Base-by-base conservation (phyloP, 2,329 filamentous ascomycete species). In the Parafenestella ontariensis region DNA sequence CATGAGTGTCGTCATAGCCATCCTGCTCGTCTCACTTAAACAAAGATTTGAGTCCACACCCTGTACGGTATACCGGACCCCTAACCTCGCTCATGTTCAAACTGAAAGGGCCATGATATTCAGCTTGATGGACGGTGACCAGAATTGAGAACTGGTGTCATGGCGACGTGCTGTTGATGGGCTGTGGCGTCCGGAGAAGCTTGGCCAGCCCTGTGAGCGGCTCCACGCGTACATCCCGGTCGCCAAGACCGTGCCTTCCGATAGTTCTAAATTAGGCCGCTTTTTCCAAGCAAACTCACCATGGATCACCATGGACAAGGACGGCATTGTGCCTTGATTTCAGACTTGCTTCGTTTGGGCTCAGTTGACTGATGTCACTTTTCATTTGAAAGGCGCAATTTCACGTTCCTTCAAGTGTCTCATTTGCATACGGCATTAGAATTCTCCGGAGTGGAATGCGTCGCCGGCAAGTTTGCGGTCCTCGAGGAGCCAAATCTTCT, bases 1-100 rank as follows among this genome's bases (percentile, higher is more conserved):
- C 53, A 17, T 28, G 40, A 34, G 49, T 59, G 57, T 59, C 57
- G 54, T 59, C 57, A 59, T 55, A n/a, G 45, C 21, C n/a, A 20
- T 9, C 31, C 15, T 43, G 23, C n/a, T 29, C 49, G 43, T 47
- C 31, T 52, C 42, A 24, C n/a, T 33, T 37, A 26, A 28, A 20
- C 42, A 33, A 21, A 24, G 23, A 41, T 31, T n/a, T 42, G 39
- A 43, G 43, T 36, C 6, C 18, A 52, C 21, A 48, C 48, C 48
- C 44, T 33, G 28, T 23, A 31, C 24, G 43, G 21, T 41, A 36
- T 13, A 31, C 36, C 46, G 46, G 33, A 7, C 11, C 33, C 36
- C 42, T 42, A 31, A 26, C 34, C 36, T 39, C 36, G 13, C 23
- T 39, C 17, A 23, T n/a, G n/a, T n/a, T n/a, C n/a, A n/a, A n/a